Percentiles rank a stretch among this genome's conserved stretches.
These are phyloP conservation scores for Aspergillus nanangensis DNA, from an alignment of 495 filamentous ascomycete genomes.

Conservation along the genomic window DNA sequence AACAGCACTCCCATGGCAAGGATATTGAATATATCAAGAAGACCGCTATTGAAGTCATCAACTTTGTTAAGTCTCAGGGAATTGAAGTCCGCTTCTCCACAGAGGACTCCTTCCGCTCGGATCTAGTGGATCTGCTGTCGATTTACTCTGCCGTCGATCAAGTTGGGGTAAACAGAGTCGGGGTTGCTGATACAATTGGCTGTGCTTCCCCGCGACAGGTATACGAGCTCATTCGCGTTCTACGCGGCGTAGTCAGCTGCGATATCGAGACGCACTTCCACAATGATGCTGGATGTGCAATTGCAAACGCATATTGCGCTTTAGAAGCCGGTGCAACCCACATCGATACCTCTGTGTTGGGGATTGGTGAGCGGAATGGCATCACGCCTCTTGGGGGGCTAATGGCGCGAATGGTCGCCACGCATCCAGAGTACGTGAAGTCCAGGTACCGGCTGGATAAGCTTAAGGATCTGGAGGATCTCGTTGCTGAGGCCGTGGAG, in stretches of 20 bases:
- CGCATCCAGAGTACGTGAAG: slow-evolving; percentile 46
- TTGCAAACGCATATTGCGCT: slow-evolving; percentile 51
- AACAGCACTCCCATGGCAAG: slow-evolving; percentile 92
- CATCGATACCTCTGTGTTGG: slow-evolving; percentile 49
- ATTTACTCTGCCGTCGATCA: slow-evolving; percentile 77
- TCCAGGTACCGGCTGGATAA: slow-evolving; percentile 49
- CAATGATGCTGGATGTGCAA: slow-evolving; percentile 51
- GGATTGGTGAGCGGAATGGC: slow-evolving; percentile 51
- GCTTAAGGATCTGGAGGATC: slow-evolving; percentile 49
- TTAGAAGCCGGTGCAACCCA: slow-evolving; percentile 50
- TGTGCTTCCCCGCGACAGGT: slow-evolving; percentile 75
- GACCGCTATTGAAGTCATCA: slow-evolving; percentile 87
- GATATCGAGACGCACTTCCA: slow-evolving; percentile 54
- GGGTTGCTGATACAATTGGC: slow-evolving; percentile 81
- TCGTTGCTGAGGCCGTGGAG: slow-evolving; percentile 48
- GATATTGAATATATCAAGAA: slow-evolving; percentile 89
- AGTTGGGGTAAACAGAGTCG: slow-evolving; percentile 76
- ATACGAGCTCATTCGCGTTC: slow-evolving; percentile 74
- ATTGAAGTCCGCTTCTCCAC: slow-evolving; percentile 78
- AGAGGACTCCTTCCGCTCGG: slow-evolving; percentile 81
- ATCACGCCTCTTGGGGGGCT: slow-evolving; percentile 51
- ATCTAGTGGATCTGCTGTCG: slow-evolving; percentile 74
- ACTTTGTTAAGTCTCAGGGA: slow-evolving; percentile 86
- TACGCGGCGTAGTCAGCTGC: slow-evolving; percentile 48
- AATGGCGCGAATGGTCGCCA: slow-evolving; percentile 51